Evolutionary conservation across 78 protist genomes (phyloP).

Genomic region (Ministeria vibrans): DNA sequence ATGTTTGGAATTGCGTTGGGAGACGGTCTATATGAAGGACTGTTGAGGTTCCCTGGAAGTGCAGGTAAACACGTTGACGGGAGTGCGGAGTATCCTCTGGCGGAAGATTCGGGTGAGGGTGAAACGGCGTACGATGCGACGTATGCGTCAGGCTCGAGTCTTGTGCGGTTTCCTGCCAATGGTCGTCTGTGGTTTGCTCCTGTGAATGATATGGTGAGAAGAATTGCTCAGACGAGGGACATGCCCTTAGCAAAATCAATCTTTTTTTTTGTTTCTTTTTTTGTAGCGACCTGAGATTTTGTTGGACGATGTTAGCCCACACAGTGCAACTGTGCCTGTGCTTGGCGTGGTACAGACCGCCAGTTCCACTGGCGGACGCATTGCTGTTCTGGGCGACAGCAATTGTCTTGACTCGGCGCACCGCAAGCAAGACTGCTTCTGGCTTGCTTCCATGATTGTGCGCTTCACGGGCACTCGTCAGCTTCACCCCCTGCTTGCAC

Average conservation of each 20-base stretch:
- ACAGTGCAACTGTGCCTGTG: neutral
- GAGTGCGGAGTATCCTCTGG: neutral
- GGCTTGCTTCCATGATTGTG: too few species aligned
- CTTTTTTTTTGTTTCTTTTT: neutral
- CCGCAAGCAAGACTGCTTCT: neutral
- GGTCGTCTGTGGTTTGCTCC: neutral
- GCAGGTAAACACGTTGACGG: neutral
- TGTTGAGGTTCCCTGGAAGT: neutral
- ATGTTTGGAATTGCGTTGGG: constrained; percentile 62
- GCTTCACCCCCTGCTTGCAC: too few species aligned
- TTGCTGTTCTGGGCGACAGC: constrained; percentile 18
- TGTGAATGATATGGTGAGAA: neutral
- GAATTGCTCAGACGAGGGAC: neutral
- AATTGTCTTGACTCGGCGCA: constrained; percentile 19
- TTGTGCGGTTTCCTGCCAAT: neutral
- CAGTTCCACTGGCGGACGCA: neutral
- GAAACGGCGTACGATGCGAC: neutral
- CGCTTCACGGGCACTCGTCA: too few species aligned
- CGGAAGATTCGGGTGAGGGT: neutral
- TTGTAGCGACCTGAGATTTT: neutral
- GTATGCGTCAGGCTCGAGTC: neutral
- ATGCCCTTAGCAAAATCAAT: neutral
- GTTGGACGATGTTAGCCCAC: neutral
- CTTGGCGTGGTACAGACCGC: neutral
- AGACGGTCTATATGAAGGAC: constrained; percentile 37